Conservation (phyloP, 1,284 basidiomycete species). For the Paramarasmius palmivorus region DNA sequence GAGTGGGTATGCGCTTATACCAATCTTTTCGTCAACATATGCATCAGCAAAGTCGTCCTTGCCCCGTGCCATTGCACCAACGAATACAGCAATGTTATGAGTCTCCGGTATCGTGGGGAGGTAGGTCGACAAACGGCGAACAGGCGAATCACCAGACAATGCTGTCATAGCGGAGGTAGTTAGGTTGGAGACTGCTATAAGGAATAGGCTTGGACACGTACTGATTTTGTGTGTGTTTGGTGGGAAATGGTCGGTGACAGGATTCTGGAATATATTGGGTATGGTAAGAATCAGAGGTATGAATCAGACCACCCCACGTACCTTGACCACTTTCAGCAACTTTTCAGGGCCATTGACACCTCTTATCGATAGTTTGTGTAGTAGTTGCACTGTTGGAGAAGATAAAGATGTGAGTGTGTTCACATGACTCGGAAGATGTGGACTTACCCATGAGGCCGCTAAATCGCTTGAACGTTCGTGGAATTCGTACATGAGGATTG, state of each 20-base stretch:
- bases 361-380: slow-evolving; percentile 94
- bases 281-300: no score
- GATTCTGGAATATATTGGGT: slow-evolving; percentile 68
- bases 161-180: slow-evolving; percentile 46
- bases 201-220: slow-evolving; percentile 39
- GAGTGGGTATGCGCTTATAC: slow-evolving; percentile 92
- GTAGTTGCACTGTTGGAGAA: slow-evolving; percentile 78
- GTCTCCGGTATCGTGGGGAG: slow-evolving; percentile 82
- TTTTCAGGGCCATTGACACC: slow-evolving; percentile 97
- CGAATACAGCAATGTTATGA: slow-evolving; percentile 92
- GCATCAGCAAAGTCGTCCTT: slow-evolving; percentile 97
- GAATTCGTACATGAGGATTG: slow-evolving; percentile 96
- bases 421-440: neutral
- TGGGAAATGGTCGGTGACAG: slow-evolving; percentile 93
- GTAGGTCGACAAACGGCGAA: slow-evolving; percentile 82
- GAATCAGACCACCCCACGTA: no score
- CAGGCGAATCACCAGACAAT: slow-evolving; percentile 89
- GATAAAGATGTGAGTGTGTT: neutral
- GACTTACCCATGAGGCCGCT: slow-evolving; percentile 94
- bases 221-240: slow-evolving; percentile 95
- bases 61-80: slow-evolving; percentile 96
- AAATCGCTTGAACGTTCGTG: slow-evolving; percentile 98
- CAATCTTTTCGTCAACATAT: slow-evolving; percentile 96
- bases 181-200: slow-evolving; percentile 7
- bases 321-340: slow-evolving; percentile 94